Base-by-base conservation (phyloP, 2,329 filamentous ascomycete species). In the Lecanosticta acicola region DNA sequence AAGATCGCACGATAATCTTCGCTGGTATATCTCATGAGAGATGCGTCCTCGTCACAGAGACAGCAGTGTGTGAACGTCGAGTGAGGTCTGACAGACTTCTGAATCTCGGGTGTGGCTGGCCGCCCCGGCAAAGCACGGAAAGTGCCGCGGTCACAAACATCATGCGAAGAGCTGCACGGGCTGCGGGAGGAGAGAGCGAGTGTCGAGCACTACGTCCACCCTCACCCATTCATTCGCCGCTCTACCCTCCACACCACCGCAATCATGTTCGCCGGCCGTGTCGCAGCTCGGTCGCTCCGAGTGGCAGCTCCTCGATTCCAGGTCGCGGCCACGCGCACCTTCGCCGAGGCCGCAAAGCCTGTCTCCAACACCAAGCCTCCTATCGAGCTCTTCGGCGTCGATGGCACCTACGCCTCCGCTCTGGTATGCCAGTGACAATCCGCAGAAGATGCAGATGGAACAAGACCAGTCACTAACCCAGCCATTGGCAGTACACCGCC, bases 331-430 rank as follows among this genome's bases (percentile, higher is more conserved):
- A 73, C 81, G 71, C 84, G 90, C 71, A 81, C 80, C 70, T 96
- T 88, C 73, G 88, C 88, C 65, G 73, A 78, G 53, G 71, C 80
- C 63, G 68, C 73, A 56, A 57, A 59, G 48, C 62, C 69, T 54
- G 75, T 79, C 64, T 69, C 77, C 64, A 74, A 81, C 68, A 81
- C 81, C 70, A 90, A 87, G 78, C 83, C 91, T 63, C 93, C 93
- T 60, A 78, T 96, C 68, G 80, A 90, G 63, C 81, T 98, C 66
- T 98, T 88, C 74, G 93, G 93, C 63, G 76, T 98, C 67, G 93
- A 97, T 73, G 93, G 93, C 72, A 97, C 91, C 69, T 98, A 98
- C 76, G 93, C 93, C 70, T 89, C 85, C 75, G 93, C 93, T 76
- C 80, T 98, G 83, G 93, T 98, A 91, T 71, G 87, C 69, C 48